These are phyloP conservation scores for Brassica cretica DNA, from an alignment of 345 rosid genomes.

Conservation along the genomic window DNA sequence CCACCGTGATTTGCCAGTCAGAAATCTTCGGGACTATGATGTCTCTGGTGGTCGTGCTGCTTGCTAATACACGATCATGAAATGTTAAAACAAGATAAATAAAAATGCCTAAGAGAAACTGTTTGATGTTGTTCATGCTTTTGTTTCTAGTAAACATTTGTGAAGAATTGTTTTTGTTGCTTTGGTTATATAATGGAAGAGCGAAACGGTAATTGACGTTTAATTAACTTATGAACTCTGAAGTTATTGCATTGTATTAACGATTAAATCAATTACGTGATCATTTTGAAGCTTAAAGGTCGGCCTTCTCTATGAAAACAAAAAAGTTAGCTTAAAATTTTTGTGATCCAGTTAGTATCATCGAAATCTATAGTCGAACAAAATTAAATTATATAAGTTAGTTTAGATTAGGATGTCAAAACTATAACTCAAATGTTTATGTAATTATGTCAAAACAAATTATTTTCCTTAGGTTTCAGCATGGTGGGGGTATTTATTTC, in stretches of 20 bases:
- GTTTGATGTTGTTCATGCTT: slow-evolving; percentile 27
- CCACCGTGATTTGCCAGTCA: slow-evolving; percentile 30
- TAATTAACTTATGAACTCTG: neutral
- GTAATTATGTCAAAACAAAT: neutral
- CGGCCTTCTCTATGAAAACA: neutral
- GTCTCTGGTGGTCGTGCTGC: neutral
- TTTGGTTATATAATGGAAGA: slow-evolving; percentile 25
- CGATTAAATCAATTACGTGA: slow-evolving; percentile 12
- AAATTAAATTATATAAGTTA: neutral
- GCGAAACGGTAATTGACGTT: slow-evolving; percentile 12
- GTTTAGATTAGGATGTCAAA: neutral
- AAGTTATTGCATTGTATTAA: slow-evolving; percentile 25
- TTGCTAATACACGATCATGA: slow-evolving; percentile 3
- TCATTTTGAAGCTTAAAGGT: slow-evolving; percentile 27
- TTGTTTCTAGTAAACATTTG: neutral
- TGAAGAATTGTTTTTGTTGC: neutral
- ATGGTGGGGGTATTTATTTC: neutral
- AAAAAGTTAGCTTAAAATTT: neutral
- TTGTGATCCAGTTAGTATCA: neutral
- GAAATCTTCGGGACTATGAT: slow-evolving; percentile 23
- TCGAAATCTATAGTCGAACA: neutral
- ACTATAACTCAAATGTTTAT: neutral
- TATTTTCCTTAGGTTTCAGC: neutral
- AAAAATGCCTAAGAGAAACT: neutral
- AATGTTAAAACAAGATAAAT: slow-evolving; percentile 8